Evolutionary conservation across 352 stramenopile species (phyloP), one percentile per base, ranked within the genome.

Genomic region (Globisporangium ultimum): DNA sequence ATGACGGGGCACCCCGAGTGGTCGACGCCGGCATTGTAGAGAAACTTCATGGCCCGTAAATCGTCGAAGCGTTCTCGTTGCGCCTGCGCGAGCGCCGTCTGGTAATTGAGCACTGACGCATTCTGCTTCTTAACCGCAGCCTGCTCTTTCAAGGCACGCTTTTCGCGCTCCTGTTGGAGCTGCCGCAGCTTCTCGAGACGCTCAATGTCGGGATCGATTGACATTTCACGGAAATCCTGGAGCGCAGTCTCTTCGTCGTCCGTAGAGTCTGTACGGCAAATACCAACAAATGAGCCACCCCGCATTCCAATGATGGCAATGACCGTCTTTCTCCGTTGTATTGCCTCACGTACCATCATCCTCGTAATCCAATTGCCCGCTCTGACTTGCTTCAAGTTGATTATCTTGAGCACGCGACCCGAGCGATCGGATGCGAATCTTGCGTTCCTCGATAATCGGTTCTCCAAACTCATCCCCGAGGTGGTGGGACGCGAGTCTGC

Each of bases 381-480:
- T 68, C 60, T 13, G 2, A 28, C 2, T 28, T 5, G 24, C 24
- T 28, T 28, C 24, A 28, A 28, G 24, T 28, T 28, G 24, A 5
- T 28, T 28, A 5, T 28, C 24, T 28, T 5, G 24, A 28, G 24
- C 24, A 28, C 24, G 51, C 42, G 15, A 65, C 18, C 51, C 68
- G 47, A 68, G 59, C 47, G 53, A 58, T 32, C 63, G 60, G 28
- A 93, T 93, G 34, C 83, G 83, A 52, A 95, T 93, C 72, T 87
- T 87, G 18, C 87, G 78, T 55, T 95, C 87, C 34, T 72, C 66
- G 21, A 93, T 90, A n/a, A 93, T 74, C 2, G 80, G 81, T 66
- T 93, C 86, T 3, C 86, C 86, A 53, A 84, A 90, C 52, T 66
- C 78, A 46, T 93, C 68, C 17, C 86, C 72, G 5, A 90, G 74